These are phyloP conservation scores for Irpex sp. DNA, from an alignment of 1,284 basidiomycete species.

Conservation along the genomic window DNA sequence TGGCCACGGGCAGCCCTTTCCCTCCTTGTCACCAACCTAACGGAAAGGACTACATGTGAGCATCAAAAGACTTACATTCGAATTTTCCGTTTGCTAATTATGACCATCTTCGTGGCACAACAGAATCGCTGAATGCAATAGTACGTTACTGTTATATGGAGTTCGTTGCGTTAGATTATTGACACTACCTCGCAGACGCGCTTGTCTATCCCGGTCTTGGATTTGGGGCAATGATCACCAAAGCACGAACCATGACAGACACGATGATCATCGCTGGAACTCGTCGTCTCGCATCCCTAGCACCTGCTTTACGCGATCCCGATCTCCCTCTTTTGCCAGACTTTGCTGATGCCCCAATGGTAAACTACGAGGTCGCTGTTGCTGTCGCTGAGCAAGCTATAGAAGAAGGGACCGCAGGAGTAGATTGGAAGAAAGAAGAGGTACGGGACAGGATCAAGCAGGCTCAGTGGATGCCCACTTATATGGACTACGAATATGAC, in stretches of 20 bases:
- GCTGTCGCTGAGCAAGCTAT: conserved; percentile 77
- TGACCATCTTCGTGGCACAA: neutral
- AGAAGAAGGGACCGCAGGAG: conserved; percentile 62
- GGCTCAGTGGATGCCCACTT: conserved; percentile 59
- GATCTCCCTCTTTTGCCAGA: conserved; percentile 70
- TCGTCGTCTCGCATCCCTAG: conserved; percentile 65
- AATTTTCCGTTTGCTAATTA: neutral
- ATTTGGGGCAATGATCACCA: conserved; percentile 65
- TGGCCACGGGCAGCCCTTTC: conserved; percentile 85
- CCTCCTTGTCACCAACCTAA: conserved; percentile 63
- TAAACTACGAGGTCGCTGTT: conserved; percentile 77
- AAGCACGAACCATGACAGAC: conserved; percentile 64
- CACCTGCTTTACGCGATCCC: conserved; percentile 70
- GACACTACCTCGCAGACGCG: conserved; percentile 42
- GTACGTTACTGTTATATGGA: conserved; percentile 29
- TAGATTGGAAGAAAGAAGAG: conserved; percentile 49
- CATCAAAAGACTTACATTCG: neutral
- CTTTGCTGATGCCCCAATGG: conserved; percentile 61
- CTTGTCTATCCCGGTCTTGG: conserved; percentile 80
- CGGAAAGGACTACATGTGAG: conserved; percentile 66
- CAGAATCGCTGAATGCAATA: conserved; percentile 33
- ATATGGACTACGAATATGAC: conserved; percentile 64
- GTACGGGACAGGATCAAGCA: conserved; percentile 49
- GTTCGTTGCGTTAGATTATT: neutral
- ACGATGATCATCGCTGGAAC: conserved; percentile 80